A percentile compares a stretch with the other conserved stretches of the same genome.
Evolutionary conservation across 2,329 filamentous ascomycete species (phyloP).

Genomic region (Nakataea oryzae): DNA sequence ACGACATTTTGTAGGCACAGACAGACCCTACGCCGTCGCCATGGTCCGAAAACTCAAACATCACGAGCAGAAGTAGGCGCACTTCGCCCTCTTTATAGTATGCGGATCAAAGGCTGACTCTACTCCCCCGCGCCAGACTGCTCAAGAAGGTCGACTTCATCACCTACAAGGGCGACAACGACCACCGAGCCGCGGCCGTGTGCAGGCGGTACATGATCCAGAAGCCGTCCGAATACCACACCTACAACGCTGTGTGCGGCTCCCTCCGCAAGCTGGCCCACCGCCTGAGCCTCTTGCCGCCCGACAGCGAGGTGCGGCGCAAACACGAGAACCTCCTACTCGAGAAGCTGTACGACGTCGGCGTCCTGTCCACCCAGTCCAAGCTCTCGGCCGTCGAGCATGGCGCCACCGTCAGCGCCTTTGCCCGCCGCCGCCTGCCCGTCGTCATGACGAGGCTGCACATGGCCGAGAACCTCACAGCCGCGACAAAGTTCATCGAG

Average conservation of each 20-base stretch:
- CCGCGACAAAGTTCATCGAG: conserved; percentile 80
- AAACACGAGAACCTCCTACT: conserved; percentile 83
- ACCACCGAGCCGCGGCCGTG: conserved; percentile 73
- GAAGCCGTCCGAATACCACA: conserved; percentile 75
- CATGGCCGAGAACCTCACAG: conserved; percentile 87
- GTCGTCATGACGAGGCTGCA: conserved; percentile 80
- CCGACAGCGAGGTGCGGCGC: conserved; percentile 63
- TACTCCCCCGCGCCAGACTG: conserved; percentile 3
- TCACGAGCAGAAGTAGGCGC: conserved; percentile 83
- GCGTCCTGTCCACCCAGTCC: conserved; percentile 64
- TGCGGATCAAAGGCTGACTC: neutral
- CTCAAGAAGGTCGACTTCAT: conserved; percentile 68
- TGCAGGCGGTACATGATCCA: conserved; percentile 78
- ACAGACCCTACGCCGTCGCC: conserved; percentile 14
- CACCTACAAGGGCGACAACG: conserved; percentile 80
- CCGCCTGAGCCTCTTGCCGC: conserved; percentile 72
- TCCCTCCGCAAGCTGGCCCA: conserved; percentile 87
- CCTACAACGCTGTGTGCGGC: conserved; percentile 59
- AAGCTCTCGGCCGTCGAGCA: conserved; percentile 81
- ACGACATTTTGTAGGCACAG: neutral
- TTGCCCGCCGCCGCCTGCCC: conserved; percentile 72
- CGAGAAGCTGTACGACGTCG: conserved; percentile 89
- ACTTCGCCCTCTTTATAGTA: neutral
- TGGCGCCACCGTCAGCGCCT: conserved; percentile 78
- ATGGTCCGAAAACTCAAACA: conserved; percentile 97